These are phyloP conservation scores for Coemansia guatemalensis DNA, from an alignment of 192 early-diverging fungal genomes.

Conservation along the genomic window DNA sequence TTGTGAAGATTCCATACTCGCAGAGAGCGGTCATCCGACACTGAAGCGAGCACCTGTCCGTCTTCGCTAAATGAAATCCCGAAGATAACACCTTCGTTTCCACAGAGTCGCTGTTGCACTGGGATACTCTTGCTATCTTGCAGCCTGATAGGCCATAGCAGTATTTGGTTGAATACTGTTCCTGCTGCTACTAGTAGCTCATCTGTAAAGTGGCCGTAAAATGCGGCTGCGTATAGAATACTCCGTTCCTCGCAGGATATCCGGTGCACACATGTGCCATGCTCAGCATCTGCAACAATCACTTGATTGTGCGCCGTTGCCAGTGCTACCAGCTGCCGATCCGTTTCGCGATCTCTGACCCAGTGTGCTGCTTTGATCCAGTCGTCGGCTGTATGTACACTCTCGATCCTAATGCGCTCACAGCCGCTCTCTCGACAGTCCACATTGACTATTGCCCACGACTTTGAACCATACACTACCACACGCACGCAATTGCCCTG, in stretches of 20 bases:
- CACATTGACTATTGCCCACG: constrained; percentile 25
- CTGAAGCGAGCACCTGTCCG: constrained; percentile 60
- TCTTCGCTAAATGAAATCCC: constrained; percentile 66
- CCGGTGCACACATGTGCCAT: constrained; percentile 19
- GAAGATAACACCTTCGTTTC: constrained; percentile 72
- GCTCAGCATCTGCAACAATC: constrained; percentile 52
- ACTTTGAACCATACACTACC: constrained; percentile 57
- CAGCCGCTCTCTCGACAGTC: not conserved
- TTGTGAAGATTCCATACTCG: constrained; percentile 60
- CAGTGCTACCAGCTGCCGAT: constrained; percentile 49
- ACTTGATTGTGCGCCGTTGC: constrained; percentile 79
- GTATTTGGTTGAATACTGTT: constrained; percentile 82
- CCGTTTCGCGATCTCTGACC: constrained; percentile 41
- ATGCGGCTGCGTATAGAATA: constrained; percentile 74
- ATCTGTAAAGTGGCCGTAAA: constrained; percentile 58
- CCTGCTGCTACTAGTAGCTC: constrained; percentile 66
- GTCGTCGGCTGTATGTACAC: constrained; percentile 55
- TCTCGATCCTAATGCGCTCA: constrained; percentile 13
- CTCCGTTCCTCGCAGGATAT: constrained; percentile 67
- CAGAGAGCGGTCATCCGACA: constrained; percentile 83
- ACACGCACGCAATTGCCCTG: not conserved
- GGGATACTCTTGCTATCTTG: not conserved
- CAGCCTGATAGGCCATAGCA: constrained; percentile 57
- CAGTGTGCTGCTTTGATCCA: constrained; percentile 82
- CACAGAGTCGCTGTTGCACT: constrained; percentile 5